Evolutionary conservation across 257 asterid species (phyloP).

Genomic region (Catharanthus roseus): DNA sequence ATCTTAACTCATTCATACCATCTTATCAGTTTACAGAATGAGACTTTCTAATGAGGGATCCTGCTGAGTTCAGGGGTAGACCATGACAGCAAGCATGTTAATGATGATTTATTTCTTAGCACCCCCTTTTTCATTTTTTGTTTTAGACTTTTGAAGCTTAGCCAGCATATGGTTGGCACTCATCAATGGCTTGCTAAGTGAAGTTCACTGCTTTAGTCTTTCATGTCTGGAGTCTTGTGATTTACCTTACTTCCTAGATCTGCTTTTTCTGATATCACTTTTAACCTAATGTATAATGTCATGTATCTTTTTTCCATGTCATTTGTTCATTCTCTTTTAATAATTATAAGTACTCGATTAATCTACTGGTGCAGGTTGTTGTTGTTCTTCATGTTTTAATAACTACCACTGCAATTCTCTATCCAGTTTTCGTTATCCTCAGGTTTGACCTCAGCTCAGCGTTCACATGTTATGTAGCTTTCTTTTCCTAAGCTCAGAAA

Average conservation of each 20-base stretch:
- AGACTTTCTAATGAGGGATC: not conserved
- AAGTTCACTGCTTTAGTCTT: not conserved
- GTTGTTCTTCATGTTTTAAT: conserved; percentile 62
- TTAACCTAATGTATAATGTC: not conserved
- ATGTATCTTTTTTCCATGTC: not conserved
- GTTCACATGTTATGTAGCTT: not conserved
- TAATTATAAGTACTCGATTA: not conserved
- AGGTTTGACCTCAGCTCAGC: conserved; percentile 47
- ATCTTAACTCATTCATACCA: not conserved
- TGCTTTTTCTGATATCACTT: too few species aligned
- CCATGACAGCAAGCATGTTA: not conserved
- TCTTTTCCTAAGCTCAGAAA: not conserved
- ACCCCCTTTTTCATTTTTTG: not conserved
- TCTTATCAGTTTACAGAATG: not conserved
- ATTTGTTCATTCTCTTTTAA: not conserved
- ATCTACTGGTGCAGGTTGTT: conserved; percentile 52
- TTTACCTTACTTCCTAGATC: too few species aligned
- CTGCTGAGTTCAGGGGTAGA: too few species aligned
- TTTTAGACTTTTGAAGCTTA: not conserved
- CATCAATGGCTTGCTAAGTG: not conserved
- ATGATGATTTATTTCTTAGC: not conserved
- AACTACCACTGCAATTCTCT: conserved; percentile 58
- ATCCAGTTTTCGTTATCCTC: conserved; percentile 84
- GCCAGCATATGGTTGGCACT: not conserved
- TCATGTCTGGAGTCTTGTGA: not conserved